Percentiles rank a stretch among this genome's conserved stretches.
phyloP scores from a whole-genome alignment of 495 filamentous ascomycete species.

The Usnea hakonensis region DNA sequence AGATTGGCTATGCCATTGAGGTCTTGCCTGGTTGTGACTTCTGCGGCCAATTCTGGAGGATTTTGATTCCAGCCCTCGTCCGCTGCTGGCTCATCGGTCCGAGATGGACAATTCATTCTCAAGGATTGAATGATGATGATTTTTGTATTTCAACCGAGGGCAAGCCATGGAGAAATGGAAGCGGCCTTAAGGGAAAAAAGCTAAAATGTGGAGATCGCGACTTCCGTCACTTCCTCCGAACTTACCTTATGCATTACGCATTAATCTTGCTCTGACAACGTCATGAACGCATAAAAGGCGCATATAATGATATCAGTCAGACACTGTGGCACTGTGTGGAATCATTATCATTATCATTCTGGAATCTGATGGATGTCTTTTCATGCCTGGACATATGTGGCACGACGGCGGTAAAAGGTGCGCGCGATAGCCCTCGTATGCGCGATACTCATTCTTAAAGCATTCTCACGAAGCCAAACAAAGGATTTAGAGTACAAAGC shows the following conservation, averaged over 20 bases:
- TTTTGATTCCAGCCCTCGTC: constrained; percentile 55
- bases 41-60: constrained; percentile 46
- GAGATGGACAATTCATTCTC: constrained; percentile 56
- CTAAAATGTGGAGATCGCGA: constrained; percentile 13
- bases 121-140: not conserved
- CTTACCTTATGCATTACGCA: not conserved
- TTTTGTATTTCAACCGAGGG: not conserved
- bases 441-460: not conserved
- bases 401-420: too few species aligned
- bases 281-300: not conserved
- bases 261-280: too few species aligned
- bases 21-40: constrained; percentile 54
- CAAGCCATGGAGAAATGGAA: not conserved
- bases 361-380: too few species aligned
- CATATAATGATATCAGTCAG: not conserved
- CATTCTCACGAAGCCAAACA: not conserved
- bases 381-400: not conserved
- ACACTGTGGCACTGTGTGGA: too few species aligned
- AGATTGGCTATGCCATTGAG: constrained; percentile 48
- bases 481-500: not conserved
- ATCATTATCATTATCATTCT: too few species aligned
- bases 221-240: constrained; percentile 14
- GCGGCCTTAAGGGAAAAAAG: not conserved
- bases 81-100: constrained; percentile 50
- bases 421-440: not conserved